Conservation (phyloP, 805 yeast species). For the Saturnispora hagleri region DNA sequence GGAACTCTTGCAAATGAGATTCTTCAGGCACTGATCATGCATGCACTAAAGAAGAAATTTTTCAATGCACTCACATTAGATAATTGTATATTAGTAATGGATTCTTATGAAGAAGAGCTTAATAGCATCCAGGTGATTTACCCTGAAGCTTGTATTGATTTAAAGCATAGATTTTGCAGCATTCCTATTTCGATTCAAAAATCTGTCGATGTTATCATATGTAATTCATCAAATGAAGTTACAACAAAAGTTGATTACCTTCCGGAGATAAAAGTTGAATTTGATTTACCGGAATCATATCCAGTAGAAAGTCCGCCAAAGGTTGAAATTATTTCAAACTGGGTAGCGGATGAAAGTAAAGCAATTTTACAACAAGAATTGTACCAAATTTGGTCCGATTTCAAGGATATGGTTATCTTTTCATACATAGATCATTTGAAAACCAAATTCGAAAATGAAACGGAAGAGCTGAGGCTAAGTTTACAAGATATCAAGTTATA, state of each 20-base stretch:
- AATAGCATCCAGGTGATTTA: constrained; percentile 33
- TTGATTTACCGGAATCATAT: constrained; percentile 28
- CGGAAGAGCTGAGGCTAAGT: constrained; percentile 24
- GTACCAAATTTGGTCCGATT: constrained; percentile 5
- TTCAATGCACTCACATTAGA: not conserved
- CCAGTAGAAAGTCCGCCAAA: constrained; percentile 28
- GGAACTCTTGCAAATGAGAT: constrained; percentile 4
- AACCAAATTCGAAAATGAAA: constrained; percentile 7
- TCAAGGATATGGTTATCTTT: constrained; percentile 8
- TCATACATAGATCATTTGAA: constrained; percentile 11
- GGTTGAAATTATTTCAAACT: constrained; percentile 22
- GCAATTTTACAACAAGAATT: not conserved
- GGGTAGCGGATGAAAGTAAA: constrained; percentile 22
- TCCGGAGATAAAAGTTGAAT: constrained; percentile 26
- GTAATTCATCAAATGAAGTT: not conserved
- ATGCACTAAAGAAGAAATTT: not conserved
- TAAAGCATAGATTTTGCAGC: constrained; percentile 16
- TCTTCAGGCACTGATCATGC: not conserved
- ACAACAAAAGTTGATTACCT: constrained; percentile 18
- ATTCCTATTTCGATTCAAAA: constrained; percentile 23
- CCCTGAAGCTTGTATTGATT: constrained; percentile 26
- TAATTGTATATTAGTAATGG: not conserved
- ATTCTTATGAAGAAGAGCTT: constrained; percentile 30
- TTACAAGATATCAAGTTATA: constrained; percentile 6
- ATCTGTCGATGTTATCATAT: constrained; percentile 17